Conservation (phyloP, 345 rosid species). For the Carallia brachiata region DNA sequence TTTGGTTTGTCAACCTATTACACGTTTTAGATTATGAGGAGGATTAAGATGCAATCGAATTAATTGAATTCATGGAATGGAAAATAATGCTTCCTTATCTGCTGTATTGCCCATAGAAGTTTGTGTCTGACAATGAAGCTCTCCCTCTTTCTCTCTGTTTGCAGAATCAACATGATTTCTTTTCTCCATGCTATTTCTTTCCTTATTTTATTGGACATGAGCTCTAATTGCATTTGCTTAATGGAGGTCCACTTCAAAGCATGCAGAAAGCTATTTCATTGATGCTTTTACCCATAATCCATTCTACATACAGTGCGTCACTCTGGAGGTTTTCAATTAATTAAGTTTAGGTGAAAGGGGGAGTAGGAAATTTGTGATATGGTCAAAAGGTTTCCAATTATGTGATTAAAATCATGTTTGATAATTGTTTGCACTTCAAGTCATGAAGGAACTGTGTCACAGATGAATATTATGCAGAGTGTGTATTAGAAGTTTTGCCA, state of each 20-base stretch:
- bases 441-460: too few relatives aligned
- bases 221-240: background rate
- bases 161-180: too few relatives aligned
- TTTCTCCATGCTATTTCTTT: too few relatives aligned
- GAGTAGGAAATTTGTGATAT: background rate
- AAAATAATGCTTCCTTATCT: background rate
- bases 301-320: background rate
- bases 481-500: too few relatives aligned
- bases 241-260: background rate
- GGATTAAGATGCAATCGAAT: background rate
- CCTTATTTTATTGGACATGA: too few relatives aligned
- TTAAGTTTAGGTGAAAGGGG: background rate
- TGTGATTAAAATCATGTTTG: background rate
- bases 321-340: background rate
- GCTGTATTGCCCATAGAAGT: background rate
- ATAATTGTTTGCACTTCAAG: background rate
- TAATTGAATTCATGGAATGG: constrained; percentile 1
- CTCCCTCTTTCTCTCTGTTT: background rate
- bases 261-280: too few relatives aligned
- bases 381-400: background rate
- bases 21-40: background rate
- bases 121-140: background rate
- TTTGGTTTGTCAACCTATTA: background rate
- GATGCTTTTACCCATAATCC: too few relatives aligned
- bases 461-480: background rate